Base-by-base conservation (phyloP, 179 eudicot genomes). In the Dionaea muscipula region DNA sequence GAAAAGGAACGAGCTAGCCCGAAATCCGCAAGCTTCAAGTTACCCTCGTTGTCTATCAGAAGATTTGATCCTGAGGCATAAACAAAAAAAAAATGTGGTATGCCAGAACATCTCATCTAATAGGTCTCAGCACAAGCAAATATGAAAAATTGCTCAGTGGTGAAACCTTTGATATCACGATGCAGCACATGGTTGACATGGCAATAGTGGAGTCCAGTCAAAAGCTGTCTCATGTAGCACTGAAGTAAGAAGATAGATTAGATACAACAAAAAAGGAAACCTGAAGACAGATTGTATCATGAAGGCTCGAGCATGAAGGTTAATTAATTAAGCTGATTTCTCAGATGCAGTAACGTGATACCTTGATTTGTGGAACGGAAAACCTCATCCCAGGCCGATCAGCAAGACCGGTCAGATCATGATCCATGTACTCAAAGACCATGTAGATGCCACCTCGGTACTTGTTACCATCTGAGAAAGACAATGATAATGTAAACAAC, bases 341-440 rank as follows among this genome's bases (percentile, higher is more conserved):
- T 36, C 26, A 55, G n/a, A 23, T 36, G 23, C 19, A 17, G 7
- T n/a, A 18, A 33, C 47, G 45, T 21, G 14, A 21, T 72, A 82
- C 98, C 98, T 91, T 91, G 57, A 91, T 91, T 67, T 91, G 94
- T 3, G 96, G 84, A 68, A 82, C 78, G 22, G 99, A 66, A 53
- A 91, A 87, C 61, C 85, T 77, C 91, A 91, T 73, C 44, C 89
- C 91, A 74, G 98, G 94, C 67, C 95, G 94, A 77, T 84, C 91
- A 60, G 94, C 86, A 65, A 91, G 96, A 53, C 94, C 96, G 63
- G 94, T 81, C 62, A 91, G 68, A 68, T 91, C 96, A 63, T 91
- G 99, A 81, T 91, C 98, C 99, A 91, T 91, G 73, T 91, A 91
- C 63, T 88, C 96, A 73, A 91, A 91, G 64, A 91, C 99, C 99